A percentile compares a stretch with the other conserved stretches of the same genome.
Evolutionary conservation across 352 stramenopile species (phyloP).

Genomic region (Phytophthora idaei): DNA sequence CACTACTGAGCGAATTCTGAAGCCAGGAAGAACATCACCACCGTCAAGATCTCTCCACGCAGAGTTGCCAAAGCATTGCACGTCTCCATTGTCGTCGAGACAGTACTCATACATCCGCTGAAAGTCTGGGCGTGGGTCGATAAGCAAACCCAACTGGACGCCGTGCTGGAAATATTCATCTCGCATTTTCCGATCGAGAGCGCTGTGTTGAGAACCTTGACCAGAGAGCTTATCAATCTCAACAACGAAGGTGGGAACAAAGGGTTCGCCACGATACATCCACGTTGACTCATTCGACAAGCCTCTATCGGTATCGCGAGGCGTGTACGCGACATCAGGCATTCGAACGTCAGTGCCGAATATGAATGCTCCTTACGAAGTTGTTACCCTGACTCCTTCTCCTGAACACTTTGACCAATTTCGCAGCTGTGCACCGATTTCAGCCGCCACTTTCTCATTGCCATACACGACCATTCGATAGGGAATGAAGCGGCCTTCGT

Average conservation of each 20-base stretch:
- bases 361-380: constrained; percentile 13
- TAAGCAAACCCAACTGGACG: constrained; percentile 15
- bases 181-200: constrained; percentile 20
- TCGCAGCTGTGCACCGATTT: neutral
- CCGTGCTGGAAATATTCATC: constrained; percentile 17
- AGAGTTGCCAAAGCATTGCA: constrained; percentile 10
- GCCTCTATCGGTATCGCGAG: constrained; percentile 1
- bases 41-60: constrained; percentile 9
- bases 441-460: constrained; percentile 13
- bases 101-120: constrained; percentile 27
- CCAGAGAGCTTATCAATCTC: constrained; percentile 13
- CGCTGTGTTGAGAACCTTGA: constrained; percentile 1
- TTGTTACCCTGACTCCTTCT: constrained; percentile 14
- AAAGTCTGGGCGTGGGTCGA: constrained; percentile 13
- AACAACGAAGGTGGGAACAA: constrained; percentile 12
- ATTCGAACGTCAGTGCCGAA: constrained; percentile 6
- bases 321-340: constrained; percentile 7
- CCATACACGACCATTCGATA: constrained; percentile 23
- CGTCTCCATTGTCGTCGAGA: constrained; percentile 16
- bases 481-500: constrained; percentile 23
- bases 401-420: constrained; percentile 4
- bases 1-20: constrained; percentile 3
- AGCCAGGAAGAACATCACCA: constrained; percentile 29
- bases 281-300: constrained; percentile 2
- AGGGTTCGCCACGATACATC: constrained; percentile 31